Conservation (phyloP, 306 rosid genomes). For the Oxytropis ochrocephala region DNA sequence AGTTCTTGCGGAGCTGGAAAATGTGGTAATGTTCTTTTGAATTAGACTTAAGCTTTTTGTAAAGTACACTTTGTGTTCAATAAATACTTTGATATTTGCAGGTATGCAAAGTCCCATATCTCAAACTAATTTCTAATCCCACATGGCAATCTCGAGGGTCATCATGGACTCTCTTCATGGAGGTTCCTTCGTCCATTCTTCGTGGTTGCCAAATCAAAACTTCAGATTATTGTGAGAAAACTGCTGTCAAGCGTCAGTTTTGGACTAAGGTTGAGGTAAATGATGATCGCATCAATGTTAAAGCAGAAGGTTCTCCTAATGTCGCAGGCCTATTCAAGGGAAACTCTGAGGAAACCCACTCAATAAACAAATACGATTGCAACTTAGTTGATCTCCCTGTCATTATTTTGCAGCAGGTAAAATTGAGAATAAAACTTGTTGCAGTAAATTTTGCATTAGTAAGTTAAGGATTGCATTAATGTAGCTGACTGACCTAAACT, state of each 20-base stretch:
- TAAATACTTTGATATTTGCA: constrained; percentile 23
- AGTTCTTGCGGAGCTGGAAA: constrained; percentile 83
- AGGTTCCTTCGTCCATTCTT: constrained; percentile 64
- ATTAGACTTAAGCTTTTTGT: constrained; percentile 17
- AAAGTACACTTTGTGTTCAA: constrained; percentile 16
- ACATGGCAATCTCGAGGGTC: constrained; percentile 89
- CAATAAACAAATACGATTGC: constrained; percentile 67
- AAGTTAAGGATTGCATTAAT: neutral
- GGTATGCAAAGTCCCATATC: constrained; percentile 75
- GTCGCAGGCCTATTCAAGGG: constrained; percentile 68
- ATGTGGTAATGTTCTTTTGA: constrained; percentile 47
- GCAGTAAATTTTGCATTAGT: neutral
- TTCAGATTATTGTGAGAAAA: constrained; percentile 34
- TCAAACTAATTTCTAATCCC: constrained; percentile 67
- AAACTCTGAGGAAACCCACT: constrained; percentile 51
- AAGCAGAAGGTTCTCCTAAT: constrained; percentile 85
- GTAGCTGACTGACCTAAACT: neutral
- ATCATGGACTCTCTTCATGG: constrained; percentile 78
- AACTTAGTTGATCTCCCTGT: constrained; percentile 77
- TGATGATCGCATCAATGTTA: constrained; percentile 71
- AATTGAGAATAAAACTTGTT: neutral
- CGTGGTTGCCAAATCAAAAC: constrained; percentile 40
- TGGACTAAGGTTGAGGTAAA: constrained; percentile 74
- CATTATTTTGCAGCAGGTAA: constrained; percentile 88
- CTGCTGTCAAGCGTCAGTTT: constrained; percentile 49